phyloP scores from a whole-genome alignment of 176 grass and related monocot species.

The Musa troglodytarum region DNA sequence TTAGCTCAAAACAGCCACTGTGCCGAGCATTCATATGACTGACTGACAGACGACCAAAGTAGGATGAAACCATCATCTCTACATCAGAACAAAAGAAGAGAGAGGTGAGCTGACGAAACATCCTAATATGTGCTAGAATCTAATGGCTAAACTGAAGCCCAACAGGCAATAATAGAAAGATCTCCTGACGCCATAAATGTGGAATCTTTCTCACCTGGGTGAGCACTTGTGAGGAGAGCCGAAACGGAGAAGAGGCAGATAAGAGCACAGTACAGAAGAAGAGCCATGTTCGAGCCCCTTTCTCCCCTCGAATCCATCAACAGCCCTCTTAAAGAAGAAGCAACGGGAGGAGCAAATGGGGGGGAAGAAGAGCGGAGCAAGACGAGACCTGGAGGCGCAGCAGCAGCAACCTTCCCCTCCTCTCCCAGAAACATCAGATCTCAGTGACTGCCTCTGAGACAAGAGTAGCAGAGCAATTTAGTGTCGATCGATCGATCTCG shows the following conservation, averaged over 20 bases:
- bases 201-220: not conserved
- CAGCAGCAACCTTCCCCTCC: not conserved
- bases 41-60: no score
- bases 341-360: not conserved
- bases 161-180: no score
- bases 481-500: not conserved
- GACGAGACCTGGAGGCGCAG: not conserved
- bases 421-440: not conserved
- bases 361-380: not conserved
- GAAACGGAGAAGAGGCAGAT: constrained; percentile 1
- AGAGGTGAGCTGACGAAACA: no score
- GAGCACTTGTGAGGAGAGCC: not conserved
- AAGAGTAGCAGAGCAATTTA: constrained; percentile 10
- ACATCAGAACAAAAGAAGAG: no score
- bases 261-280: not conserved
- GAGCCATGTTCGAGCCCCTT: not conserved
- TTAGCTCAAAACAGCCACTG: no score
- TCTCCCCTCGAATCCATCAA: not conserved
- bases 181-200: not conserved
- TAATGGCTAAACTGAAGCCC: not conserved
- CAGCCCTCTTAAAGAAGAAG: not conserved
- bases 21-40: no score
- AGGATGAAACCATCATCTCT: no score
- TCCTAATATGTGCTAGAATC: not conserved
- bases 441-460: constrained; percentile 1